Base-by-base conservation (phyloP, 2,329 filamentous ascomycete genomes). In the Elsinoe ampelina region DNA sequence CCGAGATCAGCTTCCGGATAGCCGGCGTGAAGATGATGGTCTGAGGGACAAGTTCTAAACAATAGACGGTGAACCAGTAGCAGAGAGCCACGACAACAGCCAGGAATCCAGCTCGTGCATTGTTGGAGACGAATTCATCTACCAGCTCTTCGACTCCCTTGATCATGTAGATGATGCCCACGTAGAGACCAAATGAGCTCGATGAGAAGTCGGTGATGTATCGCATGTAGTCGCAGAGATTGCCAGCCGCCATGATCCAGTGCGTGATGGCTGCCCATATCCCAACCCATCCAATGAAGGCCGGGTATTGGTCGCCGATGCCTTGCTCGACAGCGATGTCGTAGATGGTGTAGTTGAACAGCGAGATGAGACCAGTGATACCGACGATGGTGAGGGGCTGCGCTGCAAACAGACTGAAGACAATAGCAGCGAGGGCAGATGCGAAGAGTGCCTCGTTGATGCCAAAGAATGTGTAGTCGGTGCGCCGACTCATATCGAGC, bases 281-380 rank as follows among this genome's bases (percentile, higher is more conserved):
- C 1, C 73, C 75, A 0, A 77, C 74, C 79, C 79, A 81, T 3
- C 73, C 74, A 65, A 81, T 79, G 62, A 81, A 79, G 48, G 74
- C 71, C 0, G 77, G 74, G 63, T 81, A 81, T 5, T 80, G 68
- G 1, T 68, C 61, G 3, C 68, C 61, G 2, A 75, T 72, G 39
- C 79, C 76, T 58, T 80, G 75, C 8, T 69, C 68, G 22, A 66
- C 66, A 43, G 80, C 71, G 55, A 82, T 81, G 58, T 81, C 77
- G 66, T 79, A 82, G 59, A 80, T 80, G 20, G 79, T 82, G 62
- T 80, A 81, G 63, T 81, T 81, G 71, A 82, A 82, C 36, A 71
- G 57, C 7, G 73, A 75, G 36, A 79, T 79, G 22, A 78, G 65
- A 59, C 80, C 79, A 3, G 78, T 81, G 36, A 81, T 77, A 4